Evolutionary conservation across 768 basidiomycete species (phyloP), one percentile per base, ranked within the genome.

Genomic region (Fomitopsis serialis): DNA sequence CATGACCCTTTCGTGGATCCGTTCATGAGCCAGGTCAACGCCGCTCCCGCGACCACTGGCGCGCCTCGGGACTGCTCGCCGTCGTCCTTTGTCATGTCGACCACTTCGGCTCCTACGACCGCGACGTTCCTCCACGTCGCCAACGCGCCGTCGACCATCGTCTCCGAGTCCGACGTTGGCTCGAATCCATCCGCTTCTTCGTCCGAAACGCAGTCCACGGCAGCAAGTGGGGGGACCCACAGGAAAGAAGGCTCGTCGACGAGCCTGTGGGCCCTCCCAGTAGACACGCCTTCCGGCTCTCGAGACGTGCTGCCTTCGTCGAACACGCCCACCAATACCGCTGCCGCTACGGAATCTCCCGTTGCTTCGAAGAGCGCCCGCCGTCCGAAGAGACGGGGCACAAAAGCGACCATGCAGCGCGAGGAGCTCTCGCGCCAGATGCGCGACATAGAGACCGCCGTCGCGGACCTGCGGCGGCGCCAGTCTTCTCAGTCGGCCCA

Each of bases 341-440:
- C 29, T 6, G 29, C 29, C 29, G 29, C n/a, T n/a, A n/a, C n/a
- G n/a, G n/a, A n/a, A n/a, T n/a, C n/a, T n/a, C n/a, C n/a, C n/a
- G n/a, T n/a, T n/a, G n/a, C n/a, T n/a, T n/a, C n/a, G n/a, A n/a
- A n/a, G n/a, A n/a, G 11, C 29, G 29, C 6, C 13, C 37, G 19
- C 13, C 37, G 37, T 6, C 15, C 19, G 37, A 15, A 5, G 15
- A 5, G 37, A 15, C 15, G 15, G 37, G 37, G 8, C 13, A 40
- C 15, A 19, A 47, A 47, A 24, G 46, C 46, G 25, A 34, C 46
- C 11, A 45, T 45, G 44, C 46, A 25, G 46, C 46, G 46, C 27
- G 46, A 47, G 27, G 46, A 47, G 27, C 46, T 47, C 25, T 47
- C 46, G 25, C 46, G 46, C 46, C 46, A 47, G 29, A 32, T 47